Percentiles rank a stretch among this genome's conserved stretches.
phyloP scores from a whole-genome alignment of 1,284 basidiomycete species.

The Porogramme epimiltina region DNA sequence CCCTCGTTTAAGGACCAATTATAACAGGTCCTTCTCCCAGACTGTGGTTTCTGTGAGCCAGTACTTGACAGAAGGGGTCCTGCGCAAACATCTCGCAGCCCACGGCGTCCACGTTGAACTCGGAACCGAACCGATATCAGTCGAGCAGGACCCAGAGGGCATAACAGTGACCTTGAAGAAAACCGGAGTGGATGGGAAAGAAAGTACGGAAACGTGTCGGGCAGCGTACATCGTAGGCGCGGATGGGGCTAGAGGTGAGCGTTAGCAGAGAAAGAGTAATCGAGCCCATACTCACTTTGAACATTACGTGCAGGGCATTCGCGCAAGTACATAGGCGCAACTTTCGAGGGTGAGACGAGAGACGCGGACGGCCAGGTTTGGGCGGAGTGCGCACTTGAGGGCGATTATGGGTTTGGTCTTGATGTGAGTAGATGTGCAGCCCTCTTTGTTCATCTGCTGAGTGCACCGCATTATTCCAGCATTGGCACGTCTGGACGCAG shows the following conservation, averaged over 20 bases:
- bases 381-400: constrained; percentile 34
- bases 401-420: constrained; percentile 14
- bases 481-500: constrained; percentile 34
- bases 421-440: constrained; percentile 22
- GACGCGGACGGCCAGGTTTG: constrained; percentile 31
- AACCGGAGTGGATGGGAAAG: background rate
- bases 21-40: too few relatives aligned
- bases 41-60: constrained; percentile 4
- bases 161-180: constrained; percentile 23
- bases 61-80: constrained; percentile 31
- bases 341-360: constrained; percentile 35
- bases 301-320: constrained; percentile 7
- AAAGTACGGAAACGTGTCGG: constrained; percentile 14
- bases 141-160: constrained; percentile 28
- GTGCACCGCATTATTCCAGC: constrained; percentile 16
- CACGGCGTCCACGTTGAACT: constrained; percentile 32
- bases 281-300: too few relatives aligned
- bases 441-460: too few relatives aligned
- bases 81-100: constrained; percentile 31
- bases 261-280: too few relatives aligned
- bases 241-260: constrained; percentile 41
- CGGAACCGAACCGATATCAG: constrained; percentile 27
- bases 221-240: constrained; percentile 36
- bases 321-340: constrained; percentile 31
- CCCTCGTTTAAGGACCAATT: too few relatives aligned